These are phyloP conservation scores for Zea luxurians DNA, from an alignment of 176 grass and related monocot genomes.

Conservation along the genomic window DNA sequence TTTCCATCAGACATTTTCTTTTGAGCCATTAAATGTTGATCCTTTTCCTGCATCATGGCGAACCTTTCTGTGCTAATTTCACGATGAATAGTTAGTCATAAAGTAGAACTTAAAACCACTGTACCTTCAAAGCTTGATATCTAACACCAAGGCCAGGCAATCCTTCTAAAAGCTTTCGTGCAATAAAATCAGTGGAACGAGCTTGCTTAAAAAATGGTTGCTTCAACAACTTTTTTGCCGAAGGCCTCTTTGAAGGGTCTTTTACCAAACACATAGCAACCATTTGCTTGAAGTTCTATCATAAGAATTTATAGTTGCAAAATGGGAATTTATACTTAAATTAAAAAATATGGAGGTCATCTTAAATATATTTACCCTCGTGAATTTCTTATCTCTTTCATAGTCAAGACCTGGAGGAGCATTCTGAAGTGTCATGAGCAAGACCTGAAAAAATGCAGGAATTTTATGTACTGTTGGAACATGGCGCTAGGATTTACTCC, in stretches of 20 bases:
- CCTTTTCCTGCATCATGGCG: conserved; percentile 67
- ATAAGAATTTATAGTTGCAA: background rate
- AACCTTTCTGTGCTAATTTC: conserved; percentile 15
- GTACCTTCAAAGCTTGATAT: conserved; percentile 94
- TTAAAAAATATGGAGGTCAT: background rate
- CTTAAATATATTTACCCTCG: conserved; percentile 62
- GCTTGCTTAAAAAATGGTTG: conserved; percentile 98
- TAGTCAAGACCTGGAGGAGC: conserved; percentile 85
- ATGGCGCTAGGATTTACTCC: background rate
- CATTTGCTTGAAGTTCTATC: conserved; percentile 92
- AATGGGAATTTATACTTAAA: conserved; percentile 18
- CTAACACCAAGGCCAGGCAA: conserved; percentile 76
- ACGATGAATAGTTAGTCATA: conserved; percentile 16
- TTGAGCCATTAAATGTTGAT: conserved; percentile 85
- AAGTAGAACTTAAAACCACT: conserved; percentile 37
- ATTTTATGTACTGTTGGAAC: background rate
- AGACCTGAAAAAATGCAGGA: conserved; percentile 52
- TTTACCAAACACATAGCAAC: conserved; percentile 92
- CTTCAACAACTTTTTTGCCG: conserved; percentile 75
- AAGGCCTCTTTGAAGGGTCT: conserved; percentile 82
- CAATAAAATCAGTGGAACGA: conserved; percentile 73
- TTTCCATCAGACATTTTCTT: conserved; percentile 93
- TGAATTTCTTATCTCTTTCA: conserved; percentile 84
- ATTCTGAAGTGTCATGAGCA: conserved; percentile 97
- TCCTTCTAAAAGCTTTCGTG: conserved; percentile 82